Evolutionary conservation across 345 rosid genomes (phyloP), one percentile per base, ranked within the genome.

Genomic region (Mercurialis annua): DNA sequence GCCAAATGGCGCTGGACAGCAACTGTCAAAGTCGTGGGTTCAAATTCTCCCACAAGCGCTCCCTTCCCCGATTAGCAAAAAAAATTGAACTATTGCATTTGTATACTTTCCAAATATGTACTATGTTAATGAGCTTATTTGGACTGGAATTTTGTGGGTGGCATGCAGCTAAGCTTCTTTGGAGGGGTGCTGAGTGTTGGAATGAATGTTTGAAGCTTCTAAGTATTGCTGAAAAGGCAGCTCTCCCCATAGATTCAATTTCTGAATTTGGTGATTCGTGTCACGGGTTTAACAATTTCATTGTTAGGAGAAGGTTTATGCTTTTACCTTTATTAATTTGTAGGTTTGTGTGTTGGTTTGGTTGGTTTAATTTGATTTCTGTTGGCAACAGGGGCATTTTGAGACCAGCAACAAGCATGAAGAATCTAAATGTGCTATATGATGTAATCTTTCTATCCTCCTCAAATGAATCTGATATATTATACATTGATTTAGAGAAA

Each of bases 181-280:
- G 98, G 98, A 85, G 72, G 66, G 96, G 97, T 46, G 84, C 83
- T 53, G 88, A 90, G 73, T 90, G 97, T 72, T 93, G 96, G 97
- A 83, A 80, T 62, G 96, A 93, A 46, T 83, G 88, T 75, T 69
- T 87, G 50, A 80, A 73, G 75, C 96, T 90, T 57, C 72, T 93
- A 72, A 80, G 78, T 64, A 56, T 82, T 69, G 96, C 97, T 0
- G 92, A 93, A 73, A 71, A 76, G 48, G 88, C 89, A 2, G 76
- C 76, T 62, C 46, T 76, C 46, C 78, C 80, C 20, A 59, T 48
- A 50, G 72, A 72, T 16, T 73, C 82, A 16, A 69, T 36, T 40
- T 34, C 24, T 1, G 80, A 66, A 75, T 43, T 23, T 47, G 75
- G 76, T 18, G 71, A 81, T 21, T 70, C 46, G 20, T 66, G 65